Evolutionary conservation across 768 basidiomycete genomes (phyloP), one percentile per base, ranked within the genome.

Genomic region (Hericium rajendrae): DNA sequence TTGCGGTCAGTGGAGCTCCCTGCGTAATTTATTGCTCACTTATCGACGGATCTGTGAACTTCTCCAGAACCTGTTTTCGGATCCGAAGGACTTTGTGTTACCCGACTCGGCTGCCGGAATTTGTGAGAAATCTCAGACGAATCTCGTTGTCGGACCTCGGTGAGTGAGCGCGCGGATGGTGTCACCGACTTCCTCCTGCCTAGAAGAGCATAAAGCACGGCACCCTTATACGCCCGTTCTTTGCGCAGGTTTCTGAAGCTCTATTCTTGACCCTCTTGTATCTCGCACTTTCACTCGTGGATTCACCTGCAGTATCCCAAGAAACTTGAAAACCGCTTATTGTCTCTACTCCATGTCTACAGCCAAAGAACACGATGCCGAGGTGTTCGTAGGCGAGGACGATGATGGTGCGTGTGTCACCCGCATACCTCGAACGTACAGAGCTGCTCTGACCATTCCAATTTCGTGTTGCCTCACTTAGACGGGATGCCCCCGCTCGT

Each of bases 401-500:
- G 49, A 51, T 24, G 49, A 51, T 26, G 49, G 49, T 51, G 24
- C 22, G 52, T 38, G 18, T 40, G 20, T 18, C 40, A 12, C 11
- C 52, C 20, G 9, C 28, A 20, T 28, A 22, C 11, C 20, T 32
- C 0, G 18, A 22, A 40, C 22, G 4, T 40, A 37, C 37, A 12
- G 26, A 18, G 37, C 32, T 53, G 26, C 50, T 13, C 52, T 38
- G 28, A 39, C 16, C 11, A 16, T n/a, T 9, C 16, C 32, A 53
- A 4, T 6, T n/a, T 16, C 15, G 6, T 15, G 9, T 37, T 39
- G 26, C 13, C 37, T 37, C 38, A 8, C 39, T 49, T 51, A 68
- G 70, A 70, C 59, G 71, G 68, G 64, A 71, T 71, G 70, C 72
- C 72, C 15, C 71, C 70, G 53, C 70, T 71, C 57, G 70, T 82